These are phyloP conservation scores for Candida maesae DNA, from an alignment of 805 yeast genomes.

Conservation along the genomic window DNA sequence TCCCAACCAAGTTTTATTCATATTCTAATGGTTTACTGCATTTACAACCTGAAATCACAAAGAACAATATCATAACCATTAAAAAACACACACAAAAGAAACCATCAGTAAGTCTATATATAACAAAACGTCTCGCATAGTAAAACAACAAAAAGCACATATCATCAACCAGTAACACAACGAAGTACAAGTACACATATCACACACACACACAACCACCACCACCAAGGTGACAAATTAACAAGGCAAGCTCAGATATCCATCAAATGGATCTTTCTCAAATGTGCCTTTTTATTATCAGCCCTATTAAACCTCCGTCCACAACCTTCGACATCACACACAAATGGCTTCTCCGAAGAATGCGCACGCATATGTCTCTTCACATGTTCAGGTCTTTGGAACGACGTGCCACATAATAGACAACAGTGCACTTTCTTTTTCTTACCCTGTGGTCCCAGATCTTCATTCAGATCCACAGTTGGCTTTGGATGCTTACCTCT, in stretches of 20 bases:
- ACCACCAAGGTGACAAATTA: neutral
- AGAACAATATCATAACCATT: too few species aligned
- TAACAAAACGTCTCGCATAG: too few species aligned
- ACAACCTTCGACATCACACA: slow-evolving; percentile 62
- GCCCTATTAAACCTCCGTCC: slow-evolving; percentile 64
- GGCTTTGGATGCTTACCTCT: slow-evolving; percentile 27
- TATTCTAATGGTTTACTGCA: too few species aligned
- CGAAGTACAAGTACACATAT: neutral
- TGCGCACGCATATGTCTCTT: slow-evolving; percentile 75
- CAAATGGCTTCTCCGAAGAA: slow-evolving; percentile 73
- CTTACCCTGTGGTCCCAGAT: neutral
- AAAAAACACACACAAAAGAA: too few species aligned
- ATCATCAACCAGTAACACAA: too few species aligned
- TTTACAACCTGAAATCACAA: too few species aligned
- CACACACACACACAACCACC: neutral
- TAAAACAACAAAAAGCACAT: too few species aligned
- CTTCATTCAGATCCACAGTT: slow-evolving; percentile 31
- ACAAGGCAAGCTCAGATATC: neutral
- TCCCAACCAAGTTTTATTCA: too few species aligned
- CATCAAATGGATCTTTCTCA: slow-evolving; percentile 51
- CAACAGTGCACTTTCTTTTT: slow-evolving; percentile 56
- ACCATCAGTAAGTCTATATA: too few species aligned
- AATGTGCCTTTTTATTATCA: slow-evolving; percentile 78
- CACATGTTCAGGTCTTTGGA: slow-evolving; percentile 71
- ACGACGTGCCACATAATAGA: slow-evolving; percentile 57